Conservation (phyloP, 2,329 filamentous ascomycete genomes). For the Cordyceps javanica region DNA sequence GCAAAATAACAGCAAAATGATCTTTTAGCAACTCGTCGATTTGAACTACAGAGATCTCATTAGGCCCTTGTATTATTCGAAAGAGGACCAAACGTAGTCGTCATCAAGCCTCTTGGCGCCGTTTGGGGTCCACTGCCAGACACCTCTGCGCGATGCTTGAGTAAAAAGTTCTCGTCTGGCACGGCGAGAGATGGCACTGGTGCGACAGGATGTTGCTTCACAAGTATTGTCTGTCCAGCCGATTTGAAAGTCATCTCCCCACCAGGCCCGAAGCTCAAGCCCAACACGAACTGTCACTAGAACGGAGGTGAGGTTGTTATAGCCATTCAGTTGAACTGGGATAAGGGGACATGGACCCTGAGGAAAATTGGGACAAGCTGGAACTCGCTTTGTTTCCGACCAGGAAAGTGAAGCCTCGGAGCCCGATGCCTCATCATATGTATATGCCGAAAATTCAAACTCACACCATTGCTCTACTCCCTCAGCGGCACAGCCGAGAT, state of each 20-base stretch:
- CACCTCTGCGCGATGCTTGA: slow-evolving; percentile 25
- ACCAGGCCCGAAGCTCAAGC: slow-evolving; percentile 33
- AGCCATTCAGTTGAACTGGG: slow-evolving; percentile 30
- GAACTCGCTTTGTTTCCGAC: slow-evolving; percentile 33
- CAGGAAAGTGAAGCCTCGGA: slow-evolving; percentile 33
- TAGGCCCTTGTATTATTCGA: slow-evolving; percentile 3
- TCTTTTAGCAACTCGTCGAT: slow-evolving; percentile 11
- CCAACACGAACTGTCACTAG: slow-evolving; percentile 33
- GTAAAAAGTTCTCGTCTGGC: slow-evolving; percentile 28
- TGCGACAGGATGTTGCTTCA: slow-evolving; percentile 31
- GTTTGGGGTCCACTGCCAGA: slow-evolving; percentile 28
- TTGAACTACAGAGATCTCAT: slow-evolving; percentile 7
- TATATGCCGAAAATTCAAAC: slow-evolving; percentile 36
- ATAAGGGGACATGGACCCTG: slow-evolving; percentile 29
- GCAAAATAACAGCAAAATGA: slow-evolving; percentile 11
- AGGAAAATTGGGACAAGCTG: slow-evolving; percentile 30
- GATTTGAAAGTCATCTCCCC: slow-evolving; percentile 34
- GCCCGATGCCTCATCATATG: slow-evolving; percentile 26
- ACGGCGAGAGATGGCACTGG: slow-evolving; percentile 18
- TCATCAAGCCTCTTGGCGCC: slow-evolving; percentile 29
- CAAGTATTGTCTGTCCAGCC: slow-evolving; percentile 38
- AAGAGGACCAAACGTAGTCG: slow-evolving; percentile 20
- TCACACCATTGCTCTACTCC: slow-evolving; percentile 33
- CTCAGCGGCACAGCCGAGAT: slow-evolving; percentile 31
- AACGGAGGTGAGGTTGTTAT: slow-evolving; percentile 33